These are phyloP conservation scores for Talaromyces sp. DNA, from an alignment of 2,329 filamentous ascomycete species.

Conservation along the genomic window DNA sequence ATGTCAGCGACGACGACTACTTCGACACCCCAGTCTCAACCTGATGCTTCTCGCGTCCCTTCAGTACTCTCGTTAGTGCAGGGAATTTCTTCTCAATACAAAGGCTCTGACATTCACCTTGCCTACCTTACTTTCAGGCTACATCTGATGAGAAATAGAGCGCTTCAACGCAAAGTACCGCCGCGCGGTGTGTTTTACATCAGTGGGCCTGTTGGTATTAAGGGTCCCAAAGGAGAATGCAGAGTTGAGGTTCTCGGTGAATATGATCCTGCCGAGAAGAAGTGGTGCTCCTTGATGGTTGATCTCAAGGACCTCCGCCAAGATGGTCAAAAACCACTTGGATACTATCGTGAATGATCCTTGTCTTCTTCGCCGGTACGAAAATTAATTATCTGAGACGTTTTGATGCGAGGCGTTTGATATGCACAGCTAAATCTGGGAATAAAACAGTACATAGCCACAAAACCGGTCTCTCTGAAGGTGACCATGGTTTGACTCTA, in stretches of 20 bases:
- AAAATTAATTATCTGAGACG: neutral
- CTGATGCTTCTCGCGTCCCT: conserved; percentile 12
- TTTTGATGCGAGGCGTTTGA: neutral
- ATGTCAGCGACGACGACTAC: neutral
- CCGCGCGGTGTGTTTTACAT: conserved; percentile 34
- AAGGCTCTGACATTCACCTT: conserved; percentile 32
- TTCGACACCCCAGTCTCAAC: neutral
- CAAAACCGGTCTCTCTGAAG: no score
- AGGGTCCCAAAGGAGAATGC: conserved; percentile 33
- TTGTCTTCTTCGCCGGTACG: neutral
- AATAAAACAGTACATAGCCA: neutral
- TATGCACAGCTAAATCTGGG: neutral
- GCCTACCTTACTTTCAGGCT: conserved; percentile 33
- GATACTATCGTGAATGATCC: conserved; percentile 16
- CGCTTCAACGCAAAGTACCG: conserved; percentile 26
- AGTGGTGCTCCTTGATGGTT: conserved; percentile 31
- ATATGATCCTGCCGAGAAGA: conserved; percentile 31
- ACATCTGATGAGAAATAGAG: conserved; percentile 16
- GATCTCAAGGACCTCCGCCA: conserved; percentile 31
- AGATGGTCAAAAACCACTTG: conserved; percentile 28
- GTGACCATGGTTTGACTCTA: no score
- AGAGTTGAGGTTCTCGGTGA: conserved; percentile 36
- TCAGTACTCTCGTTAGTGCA: conserved; percentile 32
- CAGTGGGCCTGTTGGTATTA: conserved; percentile 32
- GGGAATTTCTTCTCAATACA: conserved; percentile 33